A percentile compares a stretch with the other conserved stretches of the same genome.
phyloP scores from a whole-genome alignment of 306 rosid species.

The Pyrus pyrifolia region DNA sequence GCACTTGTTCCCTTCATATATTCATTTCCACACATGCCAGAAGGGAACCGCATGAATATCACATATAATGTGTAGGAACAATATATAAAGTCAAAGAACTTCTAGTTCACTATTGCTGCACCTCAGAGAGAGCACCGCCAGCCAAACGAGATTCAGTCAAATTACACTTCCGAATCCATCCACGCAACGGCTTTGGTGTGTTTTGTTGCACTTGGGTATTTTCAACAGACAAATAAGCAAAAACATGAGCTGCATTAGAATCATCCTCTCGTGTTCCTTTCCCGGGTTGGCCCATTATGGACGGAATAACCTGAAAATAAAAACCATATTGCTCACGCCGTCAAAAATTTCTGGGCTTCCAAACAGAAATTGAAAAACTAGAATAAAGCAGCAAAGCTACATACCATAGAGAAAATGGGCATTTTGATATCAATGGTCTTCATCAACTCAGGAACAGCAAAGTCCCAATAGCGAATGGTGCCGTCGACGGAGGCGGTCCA shows the following conservation, averaged over 20 bases:
- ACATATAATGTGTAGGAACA: not conserved
- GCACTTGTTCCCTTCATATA: not conserved
- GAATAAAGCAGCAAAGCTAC: not conserved
- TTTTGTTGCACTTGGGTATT: slow-evolving; percentile 18
- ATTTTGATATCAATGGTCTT: slow-evolving; percentile 39
- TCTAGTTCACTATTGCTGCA: not conserved
- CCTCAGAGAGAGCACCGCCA: slow-evolving; percentile 58
- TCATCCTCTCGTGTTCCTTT: slow-evolving; percentile 7
- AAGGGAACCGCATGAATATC: not conserved
- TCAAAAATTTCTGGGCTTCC: not conserved
- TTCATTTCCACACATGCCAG: not conserved
- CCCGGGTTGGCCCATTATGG: slow-evolving; percentile 22
- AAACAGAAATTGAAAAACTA: not conserved
- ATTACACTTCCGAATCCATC: slow-evolving; percentile 76
- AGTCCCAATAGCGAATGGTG: slow-evolving; percentile 82
- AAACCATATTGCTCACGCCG: not conserved
- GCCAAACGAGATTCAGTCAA: slow-evolving; percentile 45
- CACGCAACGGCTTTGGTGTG: slow-evolving; percentile 21
- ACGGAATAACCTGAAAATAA: slow-evolving; percentile 66
- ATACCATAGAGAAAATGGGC: slow-evolving; percentile 75
- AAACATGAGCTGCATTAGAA: slow-evolving; percentile 5
- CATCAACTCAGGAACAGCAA: slow-evolving; percentile 50
- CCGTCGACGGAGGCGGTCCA: slow-evolving; percentile 87
- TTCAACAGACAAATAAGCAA: slow-evolving; percentile 66
- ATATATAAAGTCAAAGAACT: not conserved